Conservation (phyloP, 129 eudicot species). For the Mikania micrantha region DNA sequence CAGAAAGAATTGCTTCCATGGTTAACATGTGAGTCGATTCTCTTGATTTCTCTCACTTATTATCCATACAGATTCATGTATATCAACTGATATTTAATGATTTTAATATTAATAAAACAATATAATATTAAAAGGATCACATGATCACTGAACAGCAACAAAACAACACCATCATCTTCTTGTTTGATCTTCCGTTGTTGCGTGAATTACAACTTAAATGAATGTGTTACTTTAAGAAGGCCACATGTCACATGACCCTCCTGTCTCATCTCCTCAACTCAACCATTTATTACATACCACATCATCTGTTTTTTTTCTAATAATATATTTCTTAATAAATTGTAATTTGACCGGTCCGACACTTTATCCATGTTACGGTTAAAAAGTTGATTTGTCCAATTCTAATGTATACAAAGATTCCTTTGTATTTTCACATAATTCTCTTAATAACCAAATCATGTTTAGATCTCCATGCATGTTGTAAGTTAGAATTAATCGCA, state of each 20-base stretch:
- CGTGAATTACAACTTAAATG: slow-evolving; percentile 19
- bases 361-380: too few species aligned
- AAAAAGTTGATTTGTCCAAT: too few species aligned
- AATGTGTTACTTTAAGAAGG: slow-evolving; percentile 25
- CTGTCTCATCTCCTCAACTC: slow-evolving; percentile 28
- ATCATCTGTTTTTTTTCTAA: slow-evolving; percentile 17
- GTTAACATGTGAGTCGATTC: slow-evolving; percentile 57
- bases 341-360: background rate
- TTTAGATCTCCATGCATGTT: slow-evolving; percentile 32
- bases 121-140: slow-evolving; percentile 22
- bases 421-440: background rate
- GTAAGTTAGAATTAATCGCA: slow-evolving; percentile 22
- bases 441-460: slow-evolving; percentile 6
- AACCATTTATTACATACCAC: slow-evolving; percentile 27
- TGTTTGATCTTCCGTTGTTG: slow-evolving; percentile 24
- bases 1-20: slow-evolving; percentile 59
- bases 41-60: slow-evolving; percentile 8
- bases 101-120: slow-evolving; percentile 16
- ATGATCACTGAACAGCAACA: slow-evolving; percentile 39
- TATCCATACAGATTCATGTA: slow-evolving; percentile 31
- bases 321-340: background rate
- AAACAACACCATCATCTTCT: slow-evolving; percentile 15
- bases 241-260: slow-evolving; percentile 57
- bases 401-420: background rate
- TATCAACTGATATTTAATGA: slow-evolving; percentile 30